Base-by-base conservation (phyloP, 2,329 filamentous ascomycete species). In the Nemania bipapillata region DNA sequence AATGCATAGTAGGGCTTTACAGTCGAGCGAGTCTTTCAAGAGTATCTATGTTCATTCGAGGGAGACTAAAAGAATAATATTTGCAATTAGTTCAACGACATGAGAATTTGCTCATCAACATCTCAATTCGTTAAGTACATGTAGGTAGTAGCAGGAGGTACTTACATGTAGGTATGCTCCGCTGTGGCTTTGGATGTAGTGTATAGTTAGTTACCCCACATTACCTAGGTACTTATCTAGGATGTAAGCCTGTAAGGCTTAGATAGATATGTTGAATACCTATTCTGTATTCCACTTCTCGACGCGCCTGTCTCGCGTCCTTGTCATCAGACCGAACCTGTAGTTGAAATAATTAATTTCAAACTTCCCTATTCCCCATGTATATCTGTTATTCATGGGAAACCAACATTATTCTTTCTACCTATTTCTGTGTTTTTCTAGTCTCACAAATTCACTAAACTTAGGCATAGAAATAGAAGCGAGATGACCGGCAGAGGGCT, bases 241-340 rank as follows among this genome's bases (percentile, higher is more conserved):
- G n/a, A n/a, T n/a, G n/a, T n/a, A n/a, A n/a, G n/a, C n/a, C n/a
- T n/a, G n/a, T n/a, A n/a, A n/a, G n/a, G n/a, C n/a, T n/a, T n/a
- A n/a, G n/a, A n/a, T n/a, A n/a, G n/a, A n/a, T n/a, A n/a, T n/a
- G n/a, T n/a, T n/a, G n/a, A n/a, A n/a, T n/a, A n/a, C n/a, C n/a
- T n/a, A n/a, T n/a, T n/a, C n/a, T n/a, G n/a, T n/a, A n/a, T 58
- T 50, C 63, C 40, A 32, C 32, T 59, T 45, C 60, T 4, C n/a
- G 24, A 65, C 68, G 68, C 68, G 68, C 65, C 47, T 65, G 24
- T 49, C 26, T 57, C 67, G 67, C 65, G 67, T 55, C 53, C 30
- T 40, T 55, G 37, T 40, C 32, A 17, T 53, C 28, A 20, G 20
- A 32, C 26, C 50, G 12, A 12, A 53, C 5, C 26, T 28, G 32